phyloP scores from a whole-genome alignment of 768 basidiomycete genomes.

The Rhodotorula diobovata region DNA sequence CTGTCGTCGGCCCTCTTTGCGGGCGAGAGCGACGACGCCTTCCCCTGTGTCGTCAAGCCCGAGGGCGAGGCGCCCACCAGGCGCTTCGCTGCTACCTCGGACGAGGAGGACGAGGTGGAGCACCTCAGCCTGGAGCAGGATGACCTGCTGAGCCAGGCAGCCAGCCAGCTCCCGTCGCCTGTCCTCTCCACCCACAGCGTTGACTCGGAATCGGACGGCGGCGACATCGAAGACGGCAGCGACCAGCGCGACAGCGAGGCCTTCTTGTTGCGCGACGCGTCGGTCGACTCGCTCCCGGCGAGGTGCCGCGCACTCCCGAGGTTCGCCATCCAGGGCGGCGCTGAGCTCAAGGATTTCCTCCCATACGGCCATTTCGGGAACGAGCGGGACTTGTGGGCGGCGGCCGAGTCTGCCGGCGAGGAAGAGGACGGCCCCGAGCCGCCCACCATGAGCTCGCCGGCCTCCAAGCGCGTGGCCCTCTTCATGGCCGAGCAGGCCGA shows the following conservation, averaged over 20 bases:
- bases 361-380: too few species aligned
- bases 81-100: neutral
- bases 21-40: neutral
- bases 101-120: neutral
- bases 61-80: neutral
- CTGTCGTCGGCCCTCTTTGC: too few species aligned
- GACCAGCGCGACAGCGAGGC: neutral
- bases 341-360: neutral
- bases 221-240: too few species aligned
- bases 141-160: neutral
- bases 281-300: too few species aligned
- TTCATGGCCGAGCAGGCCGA: neutral
- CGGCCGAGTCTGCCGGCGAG: neutral
- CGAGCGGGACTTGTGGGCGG: neutral
- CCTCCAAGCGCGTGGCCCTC: neutral
- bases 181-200: neutral
- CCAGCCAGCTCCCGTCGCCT: conserved; percentile 29
- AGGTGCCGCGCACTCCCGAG: neutral
- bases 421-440: neutral
- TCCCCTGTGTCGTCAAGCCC: neutral
- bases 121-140: neutral
- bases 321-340: neutral
- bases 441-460: neutral
- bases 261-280: neutral
- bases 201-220: neutral